phyloP scores from a whole-genome alignment of 768 basidiomycete genomes.

The Amanita fuliginea region DNA sequence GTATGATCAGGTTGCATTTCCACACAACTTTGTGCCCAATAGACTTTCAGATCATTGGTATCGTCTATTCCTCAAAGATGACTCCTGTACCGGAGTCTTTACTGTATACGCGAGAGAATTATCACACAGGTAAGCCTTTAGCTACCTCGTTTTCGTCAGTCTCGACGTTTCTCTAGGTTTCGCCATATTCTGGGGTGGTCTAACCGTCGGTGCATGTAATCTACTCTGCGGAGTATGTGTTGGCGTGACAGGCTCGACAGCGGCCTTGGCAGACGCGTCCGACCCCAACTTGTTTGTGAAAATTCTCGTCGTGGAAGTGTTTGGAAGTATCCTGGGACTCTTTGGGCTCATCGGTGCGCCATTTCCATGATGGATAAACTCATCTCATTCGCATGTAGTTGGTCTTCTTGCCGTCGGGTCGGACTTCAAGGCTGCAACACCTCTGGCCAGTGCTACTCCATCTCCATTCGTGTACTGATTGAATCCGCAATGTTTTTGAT shows the following conservation, averaged over 20 bases:
- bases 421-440: constrained; percentile 38
- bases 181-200: constrained; percentile 93
- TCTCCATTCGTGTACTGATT: constrained; percentile 28
- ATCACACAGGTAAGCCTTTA: constrained; percentile 65
- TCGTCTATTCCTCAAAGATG: constrained; percentile 88
- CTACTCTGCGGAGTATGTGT: constrained; percentile 91
- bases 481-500: background rate
- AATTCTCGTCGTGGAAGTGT: constrained; percentile 93
- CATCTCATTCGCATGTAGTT: constrained; percentile 31
- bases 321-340: constrained; percentile 82
- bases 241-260: constrained; percentile 91
- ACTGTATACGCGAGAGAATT: constrained; percentile 80
- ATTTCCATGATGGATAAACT: constrained; percentile 2
- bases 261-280: constrained; percentile 90
- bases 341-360: constrained; percentile 84
- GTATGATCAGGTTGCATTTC: constrained; percentile 32
- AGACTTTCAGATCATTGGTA: constrained; percentile 71
- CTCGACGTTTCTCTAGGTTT: constrained; percentile 41
- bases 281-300: constrained; percentile 94
- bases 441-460: constrained; percentile 17
- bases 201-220: constrained; percentile 91
- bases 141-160: background rate
- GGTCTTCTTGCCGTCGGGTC: constrained; percentile 70
- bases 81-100: constrained; percentile 44
- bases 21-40: background rate